phyloP scores from a whole-genome alignment of 371 early-diverging fungal species.

The Mucor ambiguus region DNA sequence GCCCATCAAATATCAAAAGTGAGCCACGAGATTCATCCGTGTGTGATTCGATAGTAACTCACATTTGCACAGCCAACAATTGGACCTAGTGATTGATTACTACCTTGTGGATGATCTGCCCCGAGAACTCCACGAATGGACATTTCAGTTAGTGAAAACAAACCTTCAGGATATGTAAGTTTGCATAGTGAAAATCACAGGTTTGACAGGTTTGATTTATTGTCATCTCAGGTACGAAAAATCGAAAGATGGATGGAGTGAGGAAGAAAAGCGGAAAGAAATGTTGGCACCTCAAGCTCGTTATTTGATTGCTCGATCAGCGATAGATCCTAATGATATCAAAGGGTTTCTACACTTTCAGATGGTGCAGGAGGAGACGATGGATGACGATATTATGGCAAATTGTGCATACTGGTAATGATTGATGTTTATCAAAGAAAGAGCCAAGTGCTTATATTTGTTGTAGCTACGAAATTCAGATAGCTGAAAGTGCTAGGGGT shows the following conservation, averaged over 20 bases:
- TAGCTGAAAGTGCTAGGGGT: conserved; percentile 41
- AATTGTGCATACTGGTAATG: conserved; percentile 63
- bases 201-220: background rate
- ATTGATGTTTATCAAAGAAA: background rate
- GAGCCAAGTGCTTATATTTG: background rate
- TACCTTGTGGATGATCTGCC: conserved; percentile 51
- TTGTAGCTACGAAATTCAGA: conserved; percentile 54
- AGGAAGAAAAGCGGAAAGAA: conserved; percentile 50
- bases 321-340: conserved; percentile 38
- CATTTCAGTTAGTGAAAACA: conserved; percentile 53
- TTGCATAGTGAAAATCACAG: background rate
- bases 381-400: conserved; percentile 58
- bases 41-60: background rate
- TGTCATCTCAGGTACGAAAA: conserved; percentile 39
- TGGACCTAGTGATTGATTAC: conserved; percentile 41
- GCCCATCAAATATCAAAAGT: conserved; percentile 36
- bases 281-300: conserved; percentile 51
- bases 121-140: conserved; percentile 40
- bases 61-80: conserved; percentile 14
- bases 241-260: conserved; percentile 63
- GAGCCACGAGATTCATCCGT: background rate
- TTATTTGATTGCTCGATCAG: conserved; percentile 51
- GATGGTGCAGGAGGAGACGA: conserved; percentile 62
- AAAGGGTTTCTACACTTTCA: conserved; percentile 58
- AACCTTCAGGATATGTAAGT: conserved; percentile 59